phyloP scores from a whole-genome alignment of 2,329 filamentous ascomycete species.

The Cercospora zeina region DNA sequence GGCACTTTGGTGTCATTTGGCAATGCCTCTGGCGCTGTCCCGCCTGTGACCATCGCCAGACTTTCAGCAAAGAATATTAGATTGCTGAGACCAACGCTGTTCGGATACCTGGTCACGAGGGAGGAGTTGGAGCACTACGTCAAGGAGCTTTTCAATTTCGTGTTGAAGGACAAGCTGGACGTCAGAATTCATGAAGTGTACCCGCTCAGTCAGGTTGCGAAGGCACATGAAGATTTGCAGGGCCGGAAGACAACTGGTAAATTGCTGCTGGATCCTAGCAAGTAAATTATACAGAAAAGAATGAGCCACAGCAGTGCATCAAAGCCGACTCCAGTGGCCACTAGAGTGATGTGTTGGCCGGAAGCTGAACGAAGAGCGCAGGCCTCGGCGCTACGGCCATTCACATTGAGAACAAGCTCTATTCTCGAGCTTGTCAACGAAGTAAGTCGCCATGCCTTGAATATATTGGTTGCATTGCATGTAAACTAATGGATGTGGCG shows the following conservation, averaged over 20 bases:
- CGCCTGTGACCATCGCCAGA: conserved; percentile 62
- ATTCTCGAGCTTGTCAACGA: neutral
- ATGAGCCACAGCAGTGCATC: neutral
- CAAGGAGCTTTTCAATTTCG: conserved; percentile 70
- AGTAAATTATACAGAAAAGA: conserved; percentile 26
- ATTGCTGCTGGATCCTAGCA: conserved; percentile 65
- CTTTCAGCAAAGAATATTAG: conserved; percentile 74
- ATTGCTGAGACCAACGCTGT: conserved; percentile 72
- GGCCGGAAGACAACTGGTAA: conserved; percentile 82
- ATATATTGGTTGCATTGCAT: neutral
- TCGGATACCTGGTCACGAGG: conserved; percentile 66
- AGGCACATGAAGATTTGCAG: conserved; percentile 77
- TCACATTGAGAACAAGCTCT: neutral
- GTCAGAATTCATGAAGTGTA: conserved; percentile 76
- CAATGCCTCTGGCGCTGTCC: conserved; percentile 76
- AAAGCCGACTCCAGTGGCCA: neutral
- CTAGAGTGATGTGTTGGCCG: neutral
- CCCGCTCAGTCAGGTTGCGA: conserved; percentile 68
- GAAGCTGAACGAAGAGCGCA: neutral
- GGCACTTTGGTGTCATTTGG: conserved; percentile 77
- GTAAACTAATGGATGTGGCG: neutral
- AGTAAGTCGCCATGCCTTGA: neutral
- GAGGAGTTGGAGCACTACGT: conserved; percentile 72
- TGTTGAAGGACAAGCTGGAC: conserved; percentile 68
- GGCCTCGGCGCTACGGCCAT: neutral